Evolutionary conservation across 75 land plant species (phyloP).

Genomic region (Ceratopteris richardii): DNA sequence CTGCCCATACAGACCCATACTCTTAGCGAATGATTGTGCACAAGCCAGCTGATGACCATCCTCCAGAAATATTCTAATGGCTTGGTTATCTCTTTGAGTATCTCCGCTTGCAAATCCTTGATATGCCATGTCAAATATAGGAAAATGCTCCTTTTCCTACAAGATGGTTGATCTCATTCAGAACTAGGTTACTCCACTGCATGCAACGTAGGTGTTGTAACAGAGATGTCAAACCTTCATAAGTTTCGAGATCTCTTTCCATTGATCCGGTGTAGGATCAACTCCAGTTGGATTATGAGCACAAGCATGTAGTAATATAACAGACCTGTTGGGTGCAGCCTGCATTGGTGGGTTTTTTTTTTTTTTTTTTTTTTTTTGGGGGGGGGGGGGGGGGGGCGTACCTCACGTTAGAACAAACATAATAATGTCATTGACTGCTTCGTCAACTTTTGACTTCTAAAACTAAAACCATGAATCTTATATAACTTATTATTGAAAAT

Average conservation of each 20-base stretch:
- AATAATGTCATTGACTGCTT: too few relatives aligned
- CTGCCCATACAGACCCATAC: constrained; percentile 98
- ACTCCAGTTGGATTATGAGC: constrained; percentile 99
- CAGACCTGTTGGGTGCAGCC: constrained; percentile 89
- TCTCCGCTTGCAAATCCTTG: constrained; percentile 98
- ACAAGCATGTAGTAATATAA: constrained; percentile 92
- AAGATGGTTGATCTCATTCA: too few relatives aligned
- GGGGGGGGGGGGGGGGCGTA: too few relatives aligned
- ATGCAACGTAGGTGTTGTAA: not conserved
- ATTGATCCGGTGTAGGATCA: constrained; percentile 91
- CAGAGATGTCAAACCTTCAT: too few relatives aligned
- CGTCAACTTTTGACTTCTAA: too few relatives aligned
- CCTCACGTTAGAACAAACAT: too few relatives aligned
- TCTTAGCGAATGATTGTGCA: constrained; percentile 93
- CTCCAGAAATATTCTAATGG: constrained; percentile 74
- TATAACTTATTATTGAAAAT: too few relatives aligned
- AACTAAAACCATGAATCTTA: too few relatives aligned
- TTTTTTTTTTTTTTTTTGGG: too few relatives aligned
- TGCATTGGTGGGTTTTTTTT: too few relatives aligned
- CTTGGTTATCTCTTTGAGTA: constrained; percentile 70
- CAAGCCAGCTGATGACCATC: constrained; percentile 81
- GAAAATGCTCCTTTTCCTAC: constrained; percentile 68
- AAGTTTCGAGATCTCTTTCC: constrained; percentile 79
- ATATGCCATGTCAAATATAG: constrained; percentile 98
- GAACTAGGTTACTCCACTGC: too few relatives aligned